Conservation (phyloP, 2,329 filamentous ascomycete genomes). For the Aspergillus cejpii region DNA sequence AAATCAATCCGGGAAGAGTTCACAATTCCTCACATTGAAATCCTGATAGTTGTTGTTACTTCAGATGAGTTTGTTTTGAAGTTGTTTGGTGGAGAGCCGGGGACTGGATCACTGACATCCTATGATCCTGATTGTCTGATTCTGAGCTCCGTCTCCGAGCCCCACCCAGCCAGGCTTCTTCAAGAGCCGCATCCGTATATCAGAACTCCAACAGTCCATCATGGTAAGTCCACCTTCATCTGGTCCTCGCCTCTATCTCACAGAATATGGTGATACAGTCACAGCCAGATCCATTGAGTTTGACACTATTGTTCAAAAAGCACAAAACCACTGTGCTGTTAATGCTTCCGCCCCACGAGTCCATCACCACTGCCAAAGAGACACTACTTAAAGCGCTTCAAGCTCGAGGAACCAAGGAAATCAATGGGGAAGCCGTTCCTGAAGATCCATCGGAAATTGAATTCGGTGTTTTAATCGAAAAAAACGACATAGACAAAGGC, state of each 20-base stretch:
- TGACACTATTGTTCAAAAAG: slow-evolving; percentile 66
- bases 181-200: slow-evolving; percentile 9
- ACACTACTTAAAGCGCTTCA: slow-evolving; percentile 54
- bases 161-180: too few species aligned
- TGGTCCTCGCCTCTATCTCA: background rate
- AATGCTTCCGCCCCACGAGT: slow-evolving; percentile 53
- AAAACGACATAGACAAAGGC: slow-evolving; percentile 45
- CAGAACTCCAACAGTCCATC: background rate
- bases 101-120: too few species aligned
- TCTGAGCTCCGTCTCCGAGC: slow-evolving; percentile 8
- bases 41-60: too few species aligned
- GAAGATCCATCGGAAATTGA: slow-evolving; percentile 39
- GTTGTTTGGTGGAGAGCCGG: background rate
- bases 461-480: slow-evolving; percentile 44
- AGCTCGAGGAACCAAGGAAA: slow-evolving; percentile 37
- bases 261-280: slow-evolving; percentile 9
- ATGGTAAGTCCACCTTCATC: background rate
- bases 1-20: too few species aligned
- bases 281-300: slow-evolving; percentile 43
- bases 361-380: slow-evolving; percentile 52
- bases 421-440: slow-evolving; percentile 37
- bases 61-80: background rate
- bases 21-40: too few species aligned
- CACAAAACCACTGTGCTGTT: slow-evolving; percentile 65
- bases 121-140: slow-evolving; percentile 5